Evolutionary conservation across 2,329 filamentous ascomycete genomes (phyloP).

Genomic region (Sodiomyces alkalinus): DNA sequence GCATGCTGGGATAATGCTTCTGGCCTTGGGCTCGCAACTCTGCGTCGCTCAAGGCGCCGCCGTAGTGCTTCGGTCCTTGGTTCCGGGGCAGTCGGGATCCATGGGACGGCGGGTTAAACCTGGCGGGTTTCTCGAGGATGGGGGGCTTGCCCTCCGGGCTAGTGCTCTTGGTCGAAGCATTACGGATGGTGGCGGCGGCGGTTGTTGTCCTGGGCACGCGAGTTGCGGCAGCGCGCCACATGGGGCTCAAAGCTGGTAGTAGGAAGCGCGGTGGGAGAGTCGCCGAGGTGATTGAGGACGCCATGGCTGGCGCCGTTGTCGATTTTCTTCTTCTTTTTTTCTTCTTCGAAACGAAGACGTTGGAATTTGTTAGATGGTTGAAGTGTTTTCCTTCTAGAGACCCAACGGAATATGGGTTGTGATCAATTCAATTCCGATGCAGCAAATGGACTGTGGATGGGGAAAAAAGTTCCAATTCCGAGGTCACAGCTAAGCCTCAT

Average conservation of each 20-base stretch:
- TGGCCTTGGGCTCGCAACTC: slow-evolving; percentile 51
- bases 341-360: too few relatives aligned
- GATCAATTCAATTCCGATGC: too few relatives aligned
- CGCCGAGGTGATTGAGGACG: slow-evolving; percentile 21
- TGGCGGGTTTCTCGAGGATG: slow-evolving; percentile 72
- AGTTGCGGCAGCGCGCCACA: slow-evolving; percentile 28
- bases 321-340: too few relatives aligned
- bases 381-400: too few relatives aligned
- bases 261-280: slow-evolving; percentile 50
- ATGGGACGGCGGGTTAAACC: slow-evolving; percentile 88
- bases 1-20: slow-evolving; percentile 75
- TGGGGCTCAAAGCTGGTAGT: slow-evolving; percentile 43
- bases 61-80: slow-evolving; percentile 52
- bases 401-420: too few relatives aligned
- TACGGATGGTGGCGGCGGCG: slow-evolving; percentile 11
- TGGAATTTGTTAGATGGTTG: too few relatives aligned
- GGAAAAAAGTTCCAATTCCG: too few relatives aligned
- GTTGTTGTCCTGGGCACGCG: slow-evolving; percentile 3
- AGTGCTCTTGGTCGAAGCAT: slow-evolving; percentile 18
- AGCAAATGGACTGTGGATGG: too few relatives aligned
- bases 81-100: slow-evolving; percentile 50
- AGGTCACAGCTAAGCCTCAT: too few relatives aligned
- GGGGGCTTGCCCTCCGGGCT: slow-evolving; percentile 40
- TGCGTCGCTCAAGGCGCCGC: slow-evolving; percentile 50
- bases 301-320: slow-evolving; percentile 25